Evolutionary conservation across 2,329 filamentous ascomycete species (phyloP).

Genomic region (Rhinocladiella mackenziei): DNA sequence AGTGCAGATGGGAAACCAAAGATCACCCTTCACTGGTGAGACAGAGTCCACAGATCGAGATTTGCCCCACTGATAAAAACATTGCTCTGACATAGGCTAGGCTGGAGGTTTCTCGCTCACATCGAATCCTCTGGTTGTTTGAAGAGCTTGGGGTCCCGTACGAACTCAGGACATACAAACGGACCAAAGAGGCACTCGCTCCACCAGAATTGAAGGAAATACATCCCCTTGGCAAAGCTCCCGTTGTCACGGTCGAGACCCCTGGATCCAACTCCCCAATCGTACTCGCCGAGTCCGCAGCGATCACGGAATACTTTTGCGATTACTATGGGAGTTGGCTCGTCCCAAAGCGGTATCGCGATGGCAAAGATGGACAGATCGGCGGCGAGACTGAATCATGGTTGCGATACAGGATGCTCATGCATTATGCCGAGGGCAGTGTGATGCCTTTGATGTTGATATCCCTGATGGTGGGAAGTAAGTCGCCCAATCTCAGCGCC

Average conservation of each 20-base stretch:
- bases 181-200: conserved; percentile 61
- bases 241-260: conserved; percentile 64
- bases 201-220: conserved; percentile 71
- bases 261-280: conserved; percentile 46
- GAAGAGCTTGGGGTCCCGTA: conserved; percentile 78
- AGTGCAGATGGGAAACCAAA: conserved; percentile 35
- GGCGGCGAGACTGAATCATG: conserved; percentile 59
- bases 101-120: conserved; percentile 77
- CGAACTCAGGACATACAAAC: conserved; percentile 74
- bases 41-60: neutral
- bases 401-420: conserved; percentile 61
- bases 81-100: conserved; percentile 42
- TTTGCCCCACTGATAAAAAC: neutral
- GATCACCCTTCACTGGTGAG: conserved; percentile 62
- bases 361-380: conserved; percentile 52
- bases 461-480: conserved; percentile 58
- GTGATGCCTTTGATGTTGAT: conserved; percentile 70
- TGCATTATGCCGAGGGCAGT: conserved; percentile 83
- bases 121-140: conserved; percentile 80
- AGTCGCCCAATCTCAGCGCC: conserved; percentile 28
- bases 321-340: conserved; percentile 57
- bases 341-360: conserved; percentile 50
- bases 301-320: conserved; percentile 76
- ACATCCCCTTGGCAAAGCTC: conserved; percentile 84
- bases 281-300: conserved; percentile 75